These are phyloP conservation scores for Vigna radiata DNA, from an alignment of 306 rosid species.

Conservation along the genomic window DNA sequence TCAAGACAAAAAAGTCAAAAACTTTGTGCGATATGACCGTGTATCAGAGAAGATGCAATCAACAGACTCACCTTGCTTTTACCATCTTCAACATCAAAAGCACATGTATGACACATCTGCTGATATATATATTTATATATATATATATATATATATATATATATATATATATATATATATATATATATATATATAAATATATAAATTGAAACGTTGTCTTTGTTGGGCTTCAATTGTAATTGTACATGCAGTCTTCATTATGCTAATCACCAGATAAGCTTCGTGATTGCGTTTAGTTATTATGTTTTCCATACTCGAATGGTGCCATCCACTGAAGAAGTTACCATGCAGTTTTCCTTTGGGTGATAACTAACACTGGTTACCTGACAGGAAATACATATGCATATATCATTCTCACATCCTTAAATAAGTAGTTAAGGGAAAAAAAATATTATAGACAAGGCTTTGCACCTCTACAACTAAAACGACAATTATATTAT, in stretches of 20 bases:
- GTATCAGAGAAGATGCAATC: conserved; percentile 28
- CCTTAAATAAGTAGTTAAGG: conserved; percentile 13
- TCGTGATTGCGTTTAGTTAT: conserved; percentile 38
- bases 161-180: too few species aligned
- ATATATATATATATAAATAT: too few species aligned
- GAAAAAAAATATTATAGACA: conserved; percentile 6
- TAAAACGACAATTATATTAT: neutral
- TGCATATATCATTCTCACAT: conserved; percentile 4
- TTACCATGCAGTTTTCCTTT: conserved; percentile 73
- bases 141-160: too few species aligned
- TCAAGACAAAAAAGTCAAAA: conserved; percentile 28
- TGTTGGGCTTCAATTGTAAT: neutral
- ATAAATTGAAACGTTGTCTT: too few species aligned
- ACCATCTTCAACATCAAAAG: conserved; percentile 42
- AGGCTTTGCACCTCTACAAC: neutral
- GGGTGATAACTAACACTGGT: conserved; percentile 97
- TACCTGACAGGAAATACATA: conserved; percentile 56
- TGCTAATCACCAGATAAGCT: conserved; percentile 14
- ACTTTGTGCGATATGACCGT: conserved; percentile 30
- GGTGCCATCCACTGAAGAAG: conserved; percentile 83
- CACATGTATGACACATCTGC: conserved; percentile 38
- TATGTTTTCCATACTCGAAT: conserved; percentile 79
- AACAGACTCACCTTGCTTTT: conserved; percentile 25
- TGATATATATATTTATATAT: neutral
- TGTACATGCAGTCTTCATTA: conserved; percentile 19